Conservation (phyloP, 2,329 filamentous ascomycete species). For the Monilinia laxa region DNA sequence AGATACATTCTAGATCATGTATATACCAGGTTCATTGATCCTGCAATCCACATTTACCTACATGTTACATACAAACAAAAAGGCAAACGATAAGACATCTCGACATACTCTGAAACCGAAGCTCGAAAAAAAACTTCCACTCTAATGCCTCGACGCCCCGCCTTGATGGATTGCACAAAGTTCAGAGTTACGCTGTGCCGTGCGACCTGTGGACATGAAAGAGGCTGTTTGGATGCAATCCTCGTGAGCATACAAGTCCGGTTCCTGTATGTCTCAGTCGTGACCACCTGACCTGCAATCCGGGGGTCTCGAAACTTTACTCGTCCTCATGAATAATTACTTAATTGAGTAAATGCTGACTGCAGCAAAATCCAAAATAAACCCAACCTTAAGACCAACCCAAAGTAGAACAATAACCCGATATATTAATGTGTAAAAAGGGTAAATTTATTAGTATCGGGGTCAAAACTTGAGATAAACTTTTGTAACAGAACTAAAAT, state of each 20-base stretch:
- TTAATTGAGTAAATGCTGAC: conserved; percentile 11
- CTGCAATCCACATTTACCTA: neutral
- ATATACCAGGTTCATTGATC: conserved; percentile 1
- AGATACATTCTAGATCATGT: neutral
- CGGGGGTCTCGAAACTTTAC: neutral
- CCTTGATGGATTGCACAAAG: conserved; percentile 11
- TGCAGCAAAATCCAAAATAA: conserved; percentile 6
- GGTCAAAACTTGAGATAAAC: conserved; percentile 1
- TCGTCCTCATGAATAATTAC: neutral
- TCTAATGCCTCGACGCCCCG: conserved; percentile 9
- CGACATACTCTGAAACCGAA: conserved; percentile 16
- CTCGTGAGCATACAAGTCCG: conserved; percentile 15
- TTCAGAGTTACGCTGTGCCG: neutral
- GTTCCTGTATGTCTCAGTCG: conserved; percentile 20
- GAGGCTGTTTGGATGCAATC: neutral
- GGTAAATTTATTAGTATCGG: neutral
- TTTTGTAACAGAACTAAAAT: conserved; percentile 10
- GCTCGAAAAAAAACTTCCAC: conserved; percentile 2
- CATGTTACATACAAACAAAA: neutral
- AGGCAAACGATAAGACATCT: conserved; percentile 1
- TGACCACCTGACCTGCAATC: conserved; percentile 14
- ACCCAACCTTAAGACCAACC: neutral
- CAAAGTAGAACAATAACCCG: neutral
- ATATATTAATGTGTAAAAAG: neutral
- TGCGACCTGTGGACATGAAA: conserved; percentile 9